Percentiles rank a stretch among this genome's conserved stretches.
These are phyloP conservation scores for Wickerhamiella shivajii DNA, from an alignment of 805 yeast species.

Conservation along the genomic window DNA sequence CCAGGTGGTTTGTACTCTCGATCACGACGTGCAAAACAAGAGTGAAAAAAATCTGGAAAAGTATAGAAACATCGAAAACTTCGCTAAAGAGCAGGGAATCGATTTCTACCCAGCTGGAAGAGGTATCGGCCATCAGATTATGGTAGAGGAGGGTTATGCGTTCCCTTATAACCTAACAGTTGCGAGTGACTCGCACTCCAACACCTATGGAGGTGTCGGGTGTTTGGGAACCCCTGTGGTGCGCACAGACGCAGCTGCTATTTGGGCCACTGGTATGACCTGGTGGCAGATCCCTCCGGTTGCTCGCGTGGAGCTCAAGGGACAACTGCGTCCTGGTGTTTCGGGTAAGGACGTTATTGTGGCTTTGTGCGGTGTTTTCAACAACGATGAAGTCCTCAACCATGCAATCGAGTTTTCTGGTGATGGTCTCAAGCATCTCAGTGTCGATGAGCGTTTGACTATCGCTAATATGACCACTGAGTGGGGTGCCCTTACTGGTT, in stretches of 20 bases:
- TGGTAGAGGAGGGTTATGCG: conserved; percentile 98
- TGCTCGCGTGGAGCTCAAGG: conserved; percentile 78
- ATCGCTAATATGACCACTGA: conserved; percentile 89
- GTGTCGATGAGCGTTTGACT: conserved; percentile 36
- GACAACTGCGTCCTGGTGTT: conserved; percentile 69
- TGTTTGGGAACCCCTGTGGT: conserved; percentile 94
- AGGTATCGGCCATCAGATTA: conserved; percentile 97
- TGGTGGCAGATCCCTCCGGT: conserved; percentile 99
- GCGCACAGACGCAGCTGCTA: conserved; percentile 96
- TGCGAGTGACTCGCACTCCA: conserved; percentile 95
- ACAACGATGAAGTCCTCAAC: conserved; percentile 84
- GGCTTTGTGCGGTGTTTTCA: conserved; percentile 83
- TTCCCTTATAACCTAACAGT: conserved; percentile 87
- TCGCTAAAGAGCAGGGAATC: conserved; percentile 80
- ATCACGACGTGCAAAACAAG: conserved; percentile 95
- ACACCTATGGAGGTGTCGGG: conserved; percentile 96
- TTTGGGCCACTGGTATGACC: conserved; percentile 99
- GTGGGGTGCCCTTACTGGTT: conserved; percentile 96
- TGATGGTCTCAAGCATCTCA: conserved; percentile 18
- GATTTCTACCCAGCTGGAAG: conserved; percentile 98
- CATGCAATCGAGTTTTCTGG: conserved; percentile 28
- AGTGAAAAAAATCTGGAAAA: conserved; percentile 76
- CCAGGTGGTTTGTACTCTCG: conserved; percentile 91
- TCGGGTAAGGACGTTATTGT: conserved; percentile 96
- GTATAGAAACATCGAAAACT: conserved; percentile 74